phyloP scores from a whole-genome alignment of 371 early-diverging fungal species.

The Sanchytrium tribonematis region DNA sequence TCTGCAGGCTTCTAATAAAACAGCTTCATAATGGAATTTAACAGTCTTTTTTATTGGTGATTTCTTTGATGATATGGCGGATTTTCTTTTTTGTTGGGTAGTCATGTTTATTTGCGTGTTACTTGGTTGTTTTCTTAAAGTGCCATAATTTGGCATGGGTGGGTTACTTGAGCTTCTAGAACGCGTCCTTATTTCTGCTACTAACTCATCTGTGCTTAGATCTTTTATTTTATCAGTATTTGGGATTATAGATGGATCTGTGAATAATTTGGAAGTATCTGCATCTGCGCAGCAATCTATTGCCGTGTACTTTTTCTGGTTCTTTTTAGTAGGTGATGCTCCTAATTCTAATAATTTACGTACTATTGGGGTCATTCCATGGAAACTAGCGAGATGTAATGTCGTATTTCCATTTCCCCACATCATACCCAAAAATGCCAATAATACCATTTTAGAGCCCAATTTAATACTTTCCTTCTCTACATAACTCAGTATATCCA shows the following conservation, averaged over 20 bases:
- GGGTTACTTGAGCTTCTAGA: not conserved
- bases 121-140: not conserved
- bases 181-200: not conserved
- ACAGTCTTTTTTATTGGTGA: not conserved
- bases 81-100: not conserved
- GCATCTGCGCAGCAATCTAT: not conserved
- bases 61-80: not conserved
- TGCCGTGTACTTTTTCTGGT: conserved; percentile 16
- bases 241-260: not conserved
- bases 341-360: conserved; percentile 27
- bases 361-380: conserved; percentile 31
- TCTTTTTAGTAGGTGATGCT: conserved; percentile 21
- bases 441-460: conserved; percentile 26
- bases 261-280: not conserved
- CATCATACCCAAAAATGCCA: conserved; percentile 31
- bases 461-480: conserved; percentile 21
- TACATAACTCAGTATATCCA: conserved; percentile 28
- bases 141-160: not conserved
- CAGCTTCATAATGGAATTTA: not conserved
- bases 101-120: too few relatives aligned
- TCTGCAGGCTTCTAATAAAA: not conserved
- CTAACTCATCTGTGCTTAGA: not conserved
- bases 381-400: conserved; percentile 35
- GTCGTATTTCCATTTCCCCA: conserved; percentile 38
- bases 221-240: not conserved